These are phyloP conservation scores for Cicer bijugum DNA, from an alignment of 306 rosid species.

Conservation along the genomic window DNA sequence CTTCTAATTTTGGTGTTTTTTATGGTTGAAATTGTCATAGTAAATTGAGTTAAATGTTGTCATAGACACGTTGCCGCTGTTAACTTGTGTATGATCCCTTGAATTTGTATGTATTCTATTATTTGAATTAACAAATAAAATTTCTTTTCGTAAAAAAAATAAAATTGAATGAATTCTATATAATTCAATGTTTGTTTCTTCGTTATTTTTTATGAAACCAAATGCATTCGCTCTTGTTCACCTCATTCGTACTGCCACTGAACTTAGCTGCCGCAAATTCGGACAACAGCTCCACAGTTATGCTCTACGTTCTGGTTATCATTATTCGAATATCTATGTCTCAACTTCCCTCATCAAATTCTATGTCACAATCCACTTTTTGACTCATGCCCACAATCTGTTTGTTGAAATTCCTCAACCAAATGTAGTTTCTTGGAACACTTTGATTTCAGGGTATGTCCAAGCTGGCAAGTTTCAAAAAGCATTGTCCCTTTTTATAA, in stretches of 20 bases:
- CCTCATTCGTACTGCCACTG: conserved; percentile 52
- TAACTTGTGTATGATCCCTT: no score
- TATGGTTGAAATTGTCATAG: no score
- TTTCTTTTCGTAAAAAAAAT: no score
- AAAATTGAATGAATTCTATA: no score
- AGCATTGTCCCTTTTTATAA: conserved; percentile 52
- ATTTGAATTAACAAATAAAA: no score
- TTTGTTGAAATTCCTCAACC: conserved; percentile 14
- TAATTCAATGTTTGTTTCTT: no score
- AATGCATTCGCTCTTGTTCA: conserved; percentile 57
- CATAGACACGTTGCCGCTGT: no score
- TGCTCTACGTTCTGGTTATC: conserved; percentile 59
- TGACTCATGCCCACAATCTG: background rate
- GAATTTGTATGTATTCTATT: no score
- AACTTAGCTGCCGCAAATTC: conserved; percentile 39
- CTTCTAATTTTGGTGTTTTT: no score
- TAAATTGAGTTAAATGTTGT: no score
- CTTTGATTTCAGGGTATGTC: conserved; percentile 67
- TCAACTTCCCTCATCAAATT: conserved; percentile 55
- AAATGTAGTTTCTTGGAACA: conserved; percentile 67
- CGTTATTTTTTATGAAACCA: background rate
- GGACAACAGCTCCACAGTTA: conserved; percentile 63
- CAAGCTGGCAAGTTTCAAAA: conserved; percentile 52
- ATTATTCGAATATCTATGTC: conserved; percentile 48
- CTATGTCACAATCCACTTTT: conserved; percentile 33